Evolutionary conservation across 2,329 filamentous ascomycete genomes (phyloP).

Genomic region (Nothopassalora personata): DNA sequence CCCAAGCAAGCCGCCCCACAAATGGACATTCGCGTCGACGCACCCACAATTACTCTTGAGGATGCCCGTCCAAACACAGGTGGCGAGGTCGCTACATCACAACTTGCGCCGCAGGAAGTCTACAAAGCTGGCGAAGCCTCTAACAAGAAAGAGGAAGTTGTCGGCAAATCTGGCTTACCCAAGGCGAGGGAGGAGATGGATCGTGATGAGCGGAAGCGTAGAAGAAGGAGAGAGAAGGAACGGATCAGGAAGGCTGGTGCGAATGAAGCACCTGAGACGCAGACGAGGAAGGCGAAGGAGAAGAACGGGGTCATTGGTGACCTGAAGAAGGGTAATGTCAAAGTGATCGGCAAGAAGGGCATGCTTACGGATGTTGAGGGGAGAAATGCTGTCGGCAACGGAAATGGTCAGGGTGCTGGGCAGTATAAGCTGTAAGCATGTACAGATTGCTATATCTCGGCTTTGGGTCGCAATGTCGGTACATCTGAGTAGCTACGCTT

Average conservation of each 20-base stretch:
- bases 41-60: slow-evolving; percentile 90
- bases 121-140: slow-evolving; percentile 67
- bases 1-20: slow-evolving; percentile 77
- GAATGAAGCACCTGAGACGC: slow-evolving; percentile 37
- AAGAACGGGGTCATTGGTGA: slow-evolving; percentile 58
- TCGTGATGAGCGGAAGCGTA: slow-evolving; percentile 74
- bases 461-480: neutral
- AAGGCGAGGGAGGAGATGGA: slow-evolving; percentile 80
- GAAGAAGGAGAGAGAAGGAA: slow-evolving; percentile 70
- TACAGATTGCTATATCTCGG: neutral
- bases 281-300: slow-evolving; percentile 53
- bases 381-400: slow-evolving; percentile 53
- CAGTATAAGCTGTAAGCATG: slow-evolving; percentile 29
- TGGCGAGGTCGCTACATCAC: slow-evolving; percentile 63
- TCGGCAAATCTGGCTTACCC: slow-evolving; percentile 68
- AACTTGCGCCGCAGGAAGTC: slow-evolving; percentile 89
- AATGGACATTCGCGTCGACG: slow-evolving; percentile 81
- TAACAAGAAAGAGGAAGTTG: slow-evolving; percentile 62
- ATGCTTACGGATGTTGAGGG: slow-evolving; percentile 79
- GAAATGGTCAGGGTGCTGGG: slow-evolving; percentile 24
- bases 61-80: slow-evolving; percentile 84
- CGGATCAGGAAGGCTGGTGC: slow-evolving; percentile 64
- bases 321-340: slow-evolving; percentile 79
- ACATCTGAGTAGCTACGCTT: neutral
- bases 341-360: slow-evolving; percentile 85